A percentile compares a stretch with the other conserved stretches of the same genome.
Conservation (phyloP, 345 rosid genomes). For the Arabidopsis suecica region DNA sequence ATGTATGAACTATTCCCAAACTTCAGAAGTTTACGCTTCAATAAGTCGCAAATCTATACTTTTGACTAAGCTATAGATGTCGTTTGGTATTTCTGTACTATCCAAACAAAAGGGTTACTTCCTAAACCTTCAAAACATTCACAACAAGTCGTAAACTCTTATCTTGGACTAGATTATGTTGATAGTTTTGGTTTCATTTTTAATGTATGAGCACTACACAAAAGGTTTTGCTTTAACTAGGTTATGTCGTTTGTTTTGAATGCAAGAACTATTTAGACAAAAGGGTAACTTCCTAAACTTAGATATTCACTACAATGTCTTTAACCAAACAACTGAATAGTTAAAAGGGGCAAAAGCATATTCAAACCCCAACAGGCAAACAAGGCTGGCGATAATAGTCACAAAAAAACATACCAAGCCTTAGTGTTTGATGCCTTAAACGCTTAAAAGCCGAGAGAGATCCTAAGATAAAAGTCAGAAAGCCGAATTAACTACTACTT, state of each 20-base stretch:
- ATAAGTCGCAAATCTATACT: not conserved
- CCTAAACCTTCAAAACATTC: not conserved
- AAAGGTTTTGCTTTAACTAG: not conserved
- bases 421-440: slow-evolving; percentile 18
- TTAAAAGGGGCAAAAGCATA: slow-evolving; percentile 13
- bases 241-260: not conserved
- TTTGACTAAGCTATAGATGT: not conserved
- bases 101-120: not conserved
- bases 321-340: slow-evolving; percentile 9
- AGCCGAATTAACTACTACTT: slow-evolving; percentile 24
- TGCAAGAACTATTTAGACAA: not conserved
- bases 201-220: not conserved
- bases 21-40: not conserved
- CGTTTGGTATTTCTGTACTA: not conserved
- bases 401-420: slow-evolving; percentile 36
- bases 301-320: not conserved
- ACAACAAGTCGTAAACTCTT: not conserved
- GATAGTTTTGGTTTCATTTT: not conserved
- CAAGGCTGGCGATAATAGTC: slow-evolving; percentile 31
- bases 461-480: slow-evolving; percentile 26
- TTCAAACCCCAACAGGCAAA: slow-evolving; percentile 19
- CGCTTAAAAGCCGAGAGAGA: not conserved
- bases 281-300: slow-evolving; percentile 19
- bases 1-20: not conserved
- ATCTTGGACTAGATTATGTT: not conserved